These are phyloP conservation scores for Cordyceps javanica DNA, from an alignment of 2,329 filamentous ascomycete genomes.

Conservation along the genomic window DNA sequence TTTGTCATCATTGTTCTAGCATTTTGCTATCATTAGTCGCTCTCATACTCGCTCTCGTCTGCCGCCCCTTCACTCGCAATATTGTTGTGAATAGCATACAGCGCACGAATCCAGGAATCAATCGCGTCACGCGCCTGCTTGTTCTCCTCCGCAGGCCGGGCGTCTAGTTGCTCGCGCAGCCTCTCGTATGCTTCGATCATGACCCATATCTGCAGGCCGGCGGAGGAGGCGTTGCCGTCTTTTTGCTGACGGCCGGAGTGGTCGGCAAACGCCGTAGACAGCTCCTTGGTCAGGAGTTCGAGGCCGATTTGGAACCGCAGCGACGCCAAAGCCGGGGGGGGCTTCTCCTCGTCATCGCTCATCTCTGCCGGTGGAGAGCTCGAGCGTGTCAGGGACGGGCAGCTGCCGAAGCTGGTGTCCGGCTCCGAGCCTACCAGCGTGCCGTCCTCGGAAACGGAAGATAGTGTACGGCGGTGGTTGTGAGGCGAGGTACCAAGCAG, in stretches of 20 bases:
- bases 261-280: conserved; percentile 36
- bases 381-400: conserved; percentile 4
- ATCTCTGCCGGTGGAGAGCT: background rate
- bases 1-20: background rate
- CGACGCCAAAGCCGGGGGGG: background rate
- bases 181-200: conserved; percentile 56
- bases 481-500: background rate
- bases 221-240: conserved; percentile 26
- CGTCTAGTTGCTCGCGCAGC: conserved; percentile 39
- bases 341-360: background rate
- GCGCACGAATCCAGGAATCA: conserved; percentile 43
- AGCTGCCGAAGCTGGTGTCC: conserved; percentile 24
- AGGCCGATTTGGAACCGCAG: conserved; percentile 45
- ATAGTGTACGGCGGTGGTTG: conserved; percentile 14
- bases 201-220: conserved; percentile 46
- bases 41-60: conserved; percentile 24
- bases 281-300: conserved; percentile 43
- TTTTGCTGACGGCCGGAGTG: conserved; percentile 18
- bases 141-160: conserved; percentile 27
- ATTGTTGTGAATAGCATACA: conserved; percentile 40
- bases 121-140: conserved; percentile 33
- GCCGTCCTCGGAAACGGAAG: conserved; percentile 37
- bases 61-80: conserved; percentile 20
- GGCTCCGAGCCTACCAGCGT: conserved; percentile 43
- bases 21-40: background rate